These are phyloP conservation scores for Funneliformis mosseae DNA, from an alignment of 192 early-diverging fungal genomes.

Conservation along the genomic window DNA sequence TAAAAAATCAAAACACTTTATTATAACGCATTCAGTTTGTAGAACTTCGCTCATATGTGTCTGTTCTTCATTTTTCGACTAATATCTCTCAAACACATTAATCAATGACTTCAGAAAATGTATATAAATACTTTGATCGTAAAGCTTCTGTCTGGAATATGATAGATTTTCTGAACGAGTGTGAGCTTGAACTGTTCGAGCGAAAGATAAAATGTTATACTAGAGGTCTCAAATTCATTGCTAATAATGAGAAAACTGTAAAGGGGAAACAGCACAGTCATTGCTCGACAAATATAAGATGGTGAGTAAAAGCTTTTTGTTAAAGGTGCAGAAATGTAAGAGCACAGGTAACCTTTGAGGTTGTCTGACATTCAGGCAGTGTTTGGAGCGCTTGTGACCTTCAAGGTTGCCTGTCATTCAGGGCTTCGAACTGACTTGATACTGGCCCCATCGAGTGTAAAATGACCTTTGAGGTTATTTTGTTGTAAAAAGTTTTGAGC, in stretches of 20 bases:
- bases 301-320: too few relatives aligned
- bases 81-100: too few relatives aligned
- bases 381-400: slow-evolving; percentile 18
- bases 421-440: slow-evolving; percentile 26
- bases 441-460: slow-evolving; percentile 22
- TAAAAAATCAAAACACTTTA: too few relatives aligned
- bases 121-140: too few relatives aligned
- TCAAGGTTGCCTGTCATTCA: slow-evolving; percentile 17
- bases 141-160: background rate
- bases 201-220: background rate
- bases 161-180: background rate
- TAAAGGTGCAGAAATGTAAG: background rate
- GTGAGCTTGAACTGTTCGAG: slow-evolving; percentile 4
- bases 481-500: slow-evolving; percentile 21
- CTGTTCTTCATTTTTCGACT: too few relatives aligned
- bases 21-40: too few relatives aligned
- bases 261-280: background rate
- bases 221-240: background rate
- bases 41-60: too few relatives aligned
- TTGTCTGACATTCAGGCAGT: slow-evolving; percentile 22
- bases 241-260: background rate
- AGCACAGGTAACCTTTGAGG: slow-evolving; percentile 12
- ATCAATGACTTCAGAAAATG: too few relatives aligned
- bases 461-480: slow-evolving; percentile 18
- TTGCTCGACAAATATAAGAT: background rate